These are phyloP conservation scores for Pyrenula massariospora DNA, from an alignment of 495 filamentous ascomycete genomes.

Conservation along the genomic window DNA sequence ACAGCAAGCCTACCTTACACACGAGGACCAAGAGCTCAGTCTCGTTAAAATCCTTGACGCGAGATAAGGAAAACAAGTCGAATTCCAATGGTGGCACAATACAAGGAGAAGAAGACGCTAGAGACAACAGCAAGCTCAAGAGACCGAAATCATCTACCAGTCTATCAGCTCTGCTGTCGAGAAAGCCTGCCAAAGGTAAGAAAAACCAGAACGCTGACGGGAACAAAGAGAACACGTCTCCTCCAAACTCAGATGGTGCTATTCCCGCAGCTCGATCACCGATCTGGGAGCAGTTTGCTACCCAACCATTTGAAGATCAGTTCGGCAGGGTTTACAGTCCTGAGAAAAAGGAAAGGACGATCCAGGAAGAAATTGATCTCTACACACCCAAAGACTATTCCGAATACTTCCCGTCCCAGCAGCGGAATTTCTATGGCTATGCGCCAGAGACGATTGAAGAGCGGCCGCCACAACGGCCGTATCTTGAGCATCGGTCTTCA, in stretches of 20 bases:
- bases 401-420: conserved; percentile 48
- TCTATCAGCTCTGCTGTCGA: conserved; percentile 43
- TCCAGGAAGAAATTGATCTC: conserved; percentile 48
- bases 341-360: conserved; percentile 24
- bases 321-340: conserved; percentile 19
- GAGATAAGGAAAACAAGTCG: conserved; percentile 40
- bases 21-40: conserved; percentile 59
- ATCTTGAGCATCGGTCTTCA: neutral
- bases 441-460: conserved; percentile 9
- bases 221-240: conserved; percentile 70
- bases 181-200: conserved; percentile 18
- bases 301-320: conserved; percentile 29
- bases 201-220: conserved; percentile 36
- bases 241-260: conserved; percentile 37
- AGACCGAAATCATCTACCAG: conserved; percentile 80
- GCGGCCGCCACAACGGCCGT: conserved; percentile 3
- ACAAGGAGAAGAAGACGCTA: conserved; percentile 11
- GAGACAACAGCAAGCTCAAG: conserved; percentile 45
- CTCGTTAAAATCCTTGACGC: conserved; percentile 48
- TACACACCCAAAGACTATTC: conserved; percentile 42
- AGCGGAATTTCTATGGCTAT: conserved; percentile 50
- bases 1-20: conserved; percentile 24
- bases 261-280: conserved; percentile 48
- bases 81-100: conserved; percentile 27
- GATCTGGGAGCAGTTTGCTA: conserved; percentile 64